Evolutionary conservation across 768 basidiomycete genomes (phyloP).

Genomic region (Tylopilus felleus): DNA sequence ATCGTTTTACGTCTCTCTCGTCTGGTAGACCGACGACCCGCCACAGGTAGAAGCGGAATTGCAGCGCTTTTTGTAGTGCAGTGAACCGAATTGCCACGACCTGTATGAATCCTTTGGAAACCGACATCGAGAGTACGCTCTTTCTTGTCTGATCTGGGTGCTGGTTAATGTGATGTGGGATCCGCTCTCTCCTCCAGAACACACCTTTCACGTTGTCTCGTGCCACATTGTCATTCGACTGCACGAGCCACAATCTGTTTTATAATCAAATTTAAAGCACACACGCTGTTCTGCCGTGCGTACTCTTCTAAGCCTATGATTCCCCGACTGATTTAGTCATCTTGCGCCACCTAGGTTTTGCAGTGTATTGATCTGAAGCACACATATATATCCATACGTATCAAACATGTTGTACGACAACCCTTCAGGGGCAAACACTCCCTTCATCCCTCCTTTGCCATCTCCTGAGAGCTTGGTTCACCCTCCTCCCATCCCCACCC

Average conservation of each 20-base stretch:
- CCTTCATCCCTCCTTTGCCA: slow-evolving; percentile 38
- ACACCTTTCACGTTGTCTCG: background rate
- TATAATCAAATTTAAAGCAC: slow-evolving; percentile 1
- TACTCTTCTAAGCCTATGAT: background rate
- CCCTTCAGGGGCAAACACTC: slow-evolving; percentile 34
- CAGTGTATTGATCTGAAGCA: slow-evolving; percentile 21
- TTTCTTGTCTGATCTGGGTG: background rate
- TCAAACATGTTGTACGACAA: slow-evolving; percentile 28
- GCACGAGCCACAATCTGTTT: slow-evolving; percentile 16
- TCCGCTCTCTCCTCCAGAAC: background rate
- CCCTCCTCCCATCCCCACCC: slow-evolving; percentile 36
- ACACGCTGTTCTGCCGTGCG: slow-evolving; percentile 14
- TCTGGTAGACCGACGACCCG: background rate
- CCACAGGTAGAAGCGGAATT: background rate
- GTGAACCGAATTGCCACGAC: slow-evolving; percentile 5
- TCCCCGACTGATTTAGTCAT: slow-evolving; percentile 5
- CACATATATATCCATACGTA: slow-evolving; percentile 23
- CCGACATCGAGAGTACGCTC: slow-evolving; percentile 3
- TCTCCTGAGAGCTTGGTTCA: slow-evolving; percentile 33
- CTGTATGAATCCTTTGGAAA: background rate
- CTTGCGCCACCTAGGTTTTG: slow-evolving; percentile 16
- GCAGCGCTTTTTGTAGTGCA: background rate
- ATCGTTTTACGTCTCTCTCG: background rate
- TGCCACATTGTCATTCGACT: slow-evolving; percentile 5
- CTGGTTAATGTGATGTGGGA: background rate